A percentile compares a stretch with the other conserved stretches of the same genome.
These are phyloP conservation scores for Tylopilus rubrobrunneus DNA, from an alignment of 768 basidiomycete species.

Conservation along the genomic window DNA sequence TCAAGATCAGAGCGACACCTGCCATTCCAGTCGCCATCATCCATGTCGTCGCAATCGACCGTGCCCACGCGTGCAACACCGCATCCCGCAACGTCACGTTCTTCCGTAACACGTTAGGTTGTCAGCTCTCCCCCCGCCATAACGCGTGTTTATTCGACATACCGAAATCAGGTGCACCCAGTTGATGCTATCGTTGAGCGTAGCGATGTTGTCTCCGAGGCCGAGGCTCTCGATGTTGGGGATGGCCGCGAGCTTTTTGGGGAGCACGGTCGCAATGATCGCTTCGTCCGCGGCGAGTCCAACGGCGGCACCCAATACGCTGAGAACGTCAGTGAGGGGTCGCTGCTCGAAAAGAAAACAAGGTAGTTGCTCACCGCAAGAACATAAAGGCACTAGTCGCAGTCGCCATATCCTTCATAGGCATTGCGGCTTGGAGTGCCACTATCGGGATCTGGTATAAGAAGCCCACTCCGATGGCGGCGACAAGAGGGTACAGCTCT, in stretches of 20 bases:
- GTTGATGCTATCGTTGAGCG: constrained; percentile 44
- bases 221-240: constrained; percentile 24
- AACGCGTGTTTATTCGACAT: neutral
- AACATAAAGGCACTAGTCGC: no score
- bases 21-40: constrained; percentile 57
- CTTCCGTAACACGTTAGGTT: constrained; percentile 25
- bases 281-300: constrained; percentile 73
- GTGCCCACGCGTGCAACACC: constrained; percentile 62
- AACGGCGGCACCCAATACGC: constrained; percentile 68
- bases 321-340: constrained; percentile 17
- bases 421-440: no score
- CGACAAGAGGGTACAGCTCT: no score
- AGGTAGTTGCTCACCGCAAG: constrained; percentile 42
- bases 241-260: constrained; percentile 32
- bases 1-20: constrained; percentile 47
- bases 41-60: constrained; percentile 63
- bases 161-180: constrained; percentile 33
- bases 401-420: no score
- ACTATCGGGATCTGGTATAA: no score
- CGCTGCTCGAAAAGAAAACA: neutral
- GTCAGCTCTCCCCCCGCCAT: neutral
- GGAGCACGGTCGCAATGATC: constrained; percentile 55
- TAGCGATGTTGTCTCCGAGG: constrained; percentile 35
- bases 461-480: no score
- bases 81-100: constrained; percentile 45